Conservation (phyloP, 192 early-diverging fungal species). For the Funneliformis geosporum region DNA sequence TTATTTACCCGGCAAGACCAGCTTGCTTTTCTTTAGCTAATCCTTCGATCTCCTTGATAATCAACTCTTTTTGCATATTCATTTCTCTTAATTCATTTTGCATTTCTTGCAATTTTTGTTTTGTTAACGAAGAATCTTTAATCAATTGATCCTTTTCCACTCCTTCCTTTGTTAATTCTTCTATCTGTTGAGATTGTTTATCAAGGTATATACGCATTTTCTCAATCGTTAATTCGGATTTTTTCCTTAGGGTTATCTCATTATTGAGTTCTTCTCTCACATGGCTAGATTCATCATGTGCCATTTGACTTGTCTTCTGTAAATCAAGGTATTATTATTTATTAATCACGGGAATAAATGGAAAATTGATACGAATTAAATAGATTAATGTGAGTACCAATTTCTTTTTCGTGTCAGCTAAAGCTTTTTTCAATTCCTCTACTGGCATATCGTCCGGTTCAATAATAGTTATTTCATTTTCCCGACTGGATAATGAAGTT, state of each 20-base stretch:
- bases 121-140: conserved; percentile 5
- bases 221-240: conserved; percentile 35
- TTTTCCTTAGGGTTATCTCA: conserved; percentile 34
- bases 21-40: conserved; percentile 43
- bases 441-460: conserved; percentile 9
- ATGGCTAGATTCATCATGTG: conserved; percentile 40
- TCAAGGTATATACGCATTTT: conserved; percentile 38
- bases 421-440: conserved; percentile 33
- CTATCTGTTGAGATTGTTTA: conserved; percentile 3
- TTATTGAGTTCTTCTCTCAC: conserved; percentile 44
- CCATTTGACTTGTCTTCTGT: conserved; percentile 39
- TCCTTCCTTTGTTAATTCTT: not conserved
- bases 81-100: conserved; percentile 37
- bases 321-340: conserved; percentile 11
- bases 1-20: conserved; percentile 40
- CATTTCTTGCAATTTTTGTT: conserved; percentile 36
- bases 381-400: conserved; percentile 30
- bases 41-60: conserved; percentile 40
- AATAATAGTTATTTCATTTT: conserved; percentile 7
- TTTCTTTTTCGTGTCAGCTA: conserved; percentile 33
- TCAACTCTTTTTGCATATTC: conserved; percentile 36
- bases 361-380: too few relatives aligned
- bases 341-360: not conserved
- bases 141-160: conserved; percentile 7
- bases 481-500: conserved; percentile 8